Conservation (phyloP, 2,329 filamentous ascomycete species). For the Chrysoporthe cubensis region DNA sequence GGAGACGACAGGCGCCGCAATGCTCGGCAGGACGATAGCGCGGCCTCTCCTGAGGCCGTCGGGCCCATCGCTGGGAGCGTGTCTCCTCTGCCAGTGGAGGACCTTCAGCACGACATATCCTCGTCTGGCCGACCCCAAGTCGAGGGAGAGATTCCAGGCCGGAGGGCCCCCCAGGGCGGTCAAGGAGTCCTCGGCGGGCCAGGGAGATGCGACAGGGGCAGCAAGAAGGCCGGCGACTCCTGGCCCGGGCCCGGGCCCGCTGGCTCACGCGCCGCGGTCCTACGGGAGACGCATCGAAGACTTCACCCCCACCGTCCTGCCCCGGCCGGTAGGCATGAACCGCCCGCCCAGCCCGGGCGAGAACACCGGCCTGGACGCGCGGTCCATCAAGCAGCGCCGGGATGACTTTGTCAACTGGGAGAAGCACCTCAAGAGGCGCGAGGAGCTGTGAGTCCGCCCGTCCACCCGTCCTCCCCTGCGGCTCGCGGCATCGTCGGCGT, state of each 20-base stretch:
- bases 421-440: constrained; percentile 76
- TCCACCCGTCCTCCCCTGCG: too few relatives aligned
- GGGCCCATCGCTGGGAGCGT: constrained; percentile 38
- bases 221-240: constrained; percentile 17
- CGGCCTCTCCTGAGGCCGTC: constrained; percentile 9
- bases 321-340: constrained; percentile 80
- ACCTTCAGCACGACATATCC: constrained; percentile 51
- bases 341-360: constrained; percentile 75
- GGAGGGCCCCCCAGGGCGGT: constrained; percentile 6
- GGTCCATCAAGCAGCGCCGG: constrained; percentile 68
- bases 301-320: constrained; percentile 63
- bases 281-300: constrained; percentile 59
- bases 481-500: too few relatives aligned
- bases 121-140: constrained; percentile 31
- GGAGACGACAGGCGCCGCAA: constrained; percentile 1
- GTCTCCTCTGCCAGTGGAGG: constrained; percentile 57
- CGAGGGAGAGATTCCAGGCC: neutral
- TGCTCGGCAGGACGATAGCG: constrained; percentile 20
- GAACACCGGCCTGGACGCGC: constrained; percentile 76
- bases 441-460: constrained; percentile 65
- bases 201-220: neutral
- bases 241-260: constrained; percentile 42
- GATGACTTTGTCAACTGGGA: constrained; percentile 85
- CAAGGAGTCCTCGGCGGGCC: neutral
- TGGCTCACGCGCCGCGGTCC: constrained; percentile 62